Evolutionary conservation across 2,329 filamentous ascomycete genomes (phyloP), one percentile per base, ranked within the genome.

Genomic region (Calonectria hongkongensis): DNA sequence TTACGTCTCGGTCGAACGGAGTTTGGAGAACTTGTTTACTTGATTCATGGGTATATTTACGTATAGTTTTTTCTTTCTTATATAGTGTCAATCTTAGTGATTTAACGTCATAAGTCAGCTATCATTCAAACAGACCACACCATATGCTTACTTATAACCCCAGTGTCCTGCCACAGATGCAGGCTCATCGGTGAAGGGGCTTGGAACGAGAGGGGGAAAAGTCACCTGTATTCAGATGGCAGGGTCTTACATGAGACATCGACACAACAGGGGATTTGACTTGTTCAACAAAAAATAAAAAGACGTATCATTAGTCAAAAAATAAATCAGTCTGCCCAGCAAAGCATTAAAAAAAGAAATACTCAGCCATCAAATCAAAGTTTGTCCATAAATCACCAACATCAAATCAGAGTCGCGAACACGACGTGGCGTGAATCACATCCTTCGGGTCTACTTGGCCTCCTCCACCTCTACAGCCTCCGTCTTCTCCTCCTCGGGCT

Each of bases 401-500:
- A 10, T 39, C 21, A 43, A 43, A 18, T 43, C 21, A 21, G 21
- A 27, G 18, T 10, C 33, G 12, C 12, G 15, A 45, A 48, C 5
- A n/a, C 18, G 2, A 48, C 45, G n/a, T 7, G 16, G 33, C 21
- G 4, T 15, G 9, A 8, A 27, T 28, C n/a, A 39, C 33, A 39
- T 41, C 36, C 1, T 30, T 41, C 36, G 3, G 21, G 12, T 36
- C 27, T 43, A 16, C 58, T 71, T 58, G 4, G 25, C 30, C 54
- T 66, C 47, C 28, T 48, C 51, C 9, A 56, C 63, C 58, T 63
- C 70, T 5, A 56, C 60, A 33, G 50, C 47, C 54, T 65, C 58
- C 1, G 33, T 60, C 47, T 60, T 60, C 41, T 66, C 47, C 12
- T 51, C 47, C 21, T 79, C 71, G 13, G 81, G 84, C 62, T 83